A percentile compares a stretch with the other conserved stretches of the same genome.
Conservation (phyloP, 1,139 yeast species). For the Scheffersomyces titani region DNA sequence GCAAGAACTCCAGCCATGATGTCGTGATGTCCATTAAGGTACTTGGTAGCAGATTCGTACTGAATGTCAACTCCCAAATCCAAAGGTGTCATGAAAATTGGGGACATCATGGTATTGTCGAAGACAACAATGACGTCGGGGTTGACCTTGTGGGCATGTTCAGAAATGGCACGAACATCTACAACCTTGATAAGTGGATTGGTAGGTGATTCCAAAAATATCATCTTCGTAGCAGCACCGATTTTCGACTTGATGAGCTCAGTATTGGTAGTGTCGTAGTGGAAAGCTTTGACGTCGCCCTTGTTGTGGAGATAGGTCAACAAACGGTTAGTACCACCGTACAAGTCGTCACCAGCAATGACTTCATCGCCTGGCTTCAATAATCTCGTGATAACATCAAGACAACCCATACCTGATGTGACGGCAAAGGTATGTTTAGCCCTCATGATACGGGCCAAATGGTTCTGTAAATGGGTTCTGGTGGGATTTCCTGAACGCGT, state of each 20-base stretch:
- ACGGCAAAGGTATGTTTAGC: slow-evolving; percentile 78
- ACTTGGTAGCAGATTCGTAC: slow-evolving; percentile 91
- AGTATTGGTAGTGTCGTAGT: slow-evolving; percentile 79
- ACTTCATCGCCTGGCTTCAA: slow-evolving; percentile 80
- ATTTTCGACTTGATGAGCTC: slow-evolving; percentile 57
- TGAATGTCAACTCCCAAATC: slow-evolving; percentile 87
- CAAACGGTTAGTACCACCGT: slow-evolving; percentile 89
- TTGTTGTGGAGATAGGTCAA: slow-evolving; percentile 69
- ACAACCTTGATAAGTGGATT: slow-evolving; percentile 88
- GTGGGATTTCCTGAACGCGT: slow-evolving; percentile 97
- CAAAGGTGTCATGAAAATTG: slow-evolving; percentile 79
- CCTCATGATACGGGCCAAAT: slow-evolving; percentile 73
- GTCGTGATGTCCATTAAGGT: slow-evolving; percentile 91
- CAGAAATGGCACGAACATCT: slow-evolving; percentile 68
- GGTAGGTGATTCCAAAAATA: slow-evolving; percentile 86
- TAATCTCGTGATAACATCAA: slow-evolving; percentile 77
- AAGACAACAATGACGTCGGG: slow-evolving; percentile 78
- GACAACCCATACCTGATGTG: slow-evolving; percentile 89
- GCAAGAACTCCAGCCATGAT: slow-evolving; percentile 94
- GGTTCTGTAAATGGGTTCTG: slow-evolving; percentile 75
- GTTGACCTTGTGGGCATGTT: slow-evolving; percentile 63
- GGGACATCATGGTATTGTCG: slow-evolving; percentile 96
- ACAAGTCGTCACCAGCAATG: slow-evolving; percentile 89
- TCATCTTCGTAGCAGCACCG: slow-evolving; percentile 61
- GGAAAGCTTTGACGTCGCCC: slow-evolving; percentile 69